Percentiles rank a stretch among this genome's conserved stretches.
These are phyloP conservation scores for Thraustotheca clavata DNA, from an alignment of 352 stramenopile species.

Conservation along the genomic window DNA sequence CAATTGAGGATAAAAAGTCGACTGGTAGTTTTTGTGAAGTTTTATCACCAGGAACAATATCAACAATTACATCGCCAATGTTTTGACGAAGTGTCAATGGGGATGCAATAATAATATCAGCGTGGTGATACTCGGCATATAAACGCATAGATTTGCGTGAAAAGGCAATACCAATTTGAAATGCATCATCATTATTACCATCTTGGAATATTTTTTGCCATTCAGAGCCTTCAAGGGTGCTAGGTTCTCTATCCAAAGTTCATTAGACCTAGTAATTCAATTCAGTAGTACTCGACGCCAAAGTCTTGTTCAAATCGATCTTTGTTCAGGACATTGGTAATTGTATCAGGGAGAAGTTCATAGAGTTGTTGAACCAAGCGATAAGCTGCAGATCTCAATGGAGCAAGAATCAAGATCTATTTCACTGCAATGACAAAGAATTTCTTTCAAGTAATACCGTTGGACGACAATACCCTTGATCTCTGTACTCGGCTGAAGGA, in stretches of 20 bases:
- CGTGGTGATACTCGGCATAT: constrained; percentile 70
- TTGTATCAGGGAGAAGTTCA: constrained; percentile 42
- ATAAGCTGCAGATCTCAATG: constrained; percentile 50
- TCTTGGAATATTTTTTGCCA: constrained; percentile 65
- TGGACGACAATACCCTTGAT: constrained; percentile 64
- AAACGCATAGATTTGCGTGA: constrained; percentile 57
- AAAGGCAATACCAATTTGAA: constrained; percentile 65
- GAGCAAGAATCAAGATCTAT: constrained; percentile 49
- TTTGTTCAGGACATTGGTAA: constrained; percentile 65
- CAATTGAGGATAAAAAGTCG: constrained; percentile 65
- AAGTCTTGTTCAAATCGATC: constrained; percentile 55
- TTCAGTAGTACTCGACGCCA: constrained; percentile 32
- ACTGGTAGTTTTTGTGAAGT: constrained; percentile 40
- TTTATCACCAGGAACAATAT: constrained; percentile 28
- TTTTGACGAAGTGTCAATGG: constrained; percentile 59
- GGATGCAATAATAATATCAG: constrained; percentile 67
- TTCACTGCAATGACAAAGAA: background rate
- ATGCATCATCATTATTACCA: constrained; percentile 77
- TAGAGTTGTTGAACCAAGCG: constrained; percentile 59
- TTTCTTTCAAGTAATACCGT: constrained; percentile 24
- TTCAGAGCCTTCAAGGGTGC: constrained; percentile 32
- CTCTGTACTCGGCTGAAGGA: constrained; percentile 54
- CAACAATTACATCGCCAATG: constrained; percentile 54
- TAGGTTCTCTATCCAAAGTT: constrained; percentile 21
- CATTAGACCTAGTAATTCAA: constrained; percentile 20